Evolutionary conservation across 2,329 filamentous ascomycete species (phyloP), one percentile per base, ranked within the genome.

Genomic region (Pestalotiopsis sp.): DNA sequence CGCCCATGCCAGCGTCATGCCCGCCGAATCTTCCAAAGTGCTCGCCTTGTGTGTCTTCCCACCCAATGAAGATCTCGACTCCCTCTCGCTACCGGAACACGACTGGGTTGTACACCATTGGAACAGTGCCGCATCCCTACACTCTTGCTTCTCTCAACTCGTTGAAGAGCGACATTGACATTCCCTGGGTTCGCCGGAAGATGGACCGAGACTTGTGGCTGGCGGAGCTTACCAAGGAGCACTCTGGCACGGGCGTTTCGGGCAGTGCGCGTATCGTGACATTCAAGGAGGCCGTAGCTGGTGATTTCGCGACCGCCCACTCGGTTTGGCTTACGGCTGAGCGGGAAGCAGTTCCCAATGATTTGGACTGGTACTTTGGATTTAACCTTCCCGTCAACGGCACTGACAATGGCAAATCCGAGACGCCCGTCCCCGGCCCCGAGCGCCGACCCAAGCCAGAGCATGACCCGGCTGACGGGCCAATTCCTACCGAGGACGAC

Each of bases 91-190:
- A 94, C 79, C 87, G 87, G 67, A 97, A 98, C 79, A 87, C 86
- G 4, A 90, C 91, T 14, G 85, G 84, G 1, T 78, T 92, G 17
- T 98, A 94, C 82, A 94, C 92, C 2, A 93, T 99, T 71, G 94
- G 92, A 69, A 93, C 91, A 0, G 91, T 98, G 13, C 95, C 95
- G 0, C 96, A 99, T 78, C 96, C 96, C 0, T 97, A 94, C 83
- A 98, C 95, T 1, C 85, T 94, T 57, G 87, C 90, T 67, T 88
- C 90, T 13, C 84, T 98, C 20, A 86, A 89, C 69, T 86, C 89
- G 71, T 86, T 89, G 69, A 85, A 88, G 56, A 85, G 89, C 2
- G 82, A 85, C 1, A 83, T 93, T 63, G 91, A 91, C 62, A 81
- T 91, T 1, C 79, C 84, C 7, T 92, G 89, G 83, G 87, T 95